phyloP scores from a whole-genome alignment of 2,329 filamentous ascomycete genomes.

The Polychaeton citri region DNA sequence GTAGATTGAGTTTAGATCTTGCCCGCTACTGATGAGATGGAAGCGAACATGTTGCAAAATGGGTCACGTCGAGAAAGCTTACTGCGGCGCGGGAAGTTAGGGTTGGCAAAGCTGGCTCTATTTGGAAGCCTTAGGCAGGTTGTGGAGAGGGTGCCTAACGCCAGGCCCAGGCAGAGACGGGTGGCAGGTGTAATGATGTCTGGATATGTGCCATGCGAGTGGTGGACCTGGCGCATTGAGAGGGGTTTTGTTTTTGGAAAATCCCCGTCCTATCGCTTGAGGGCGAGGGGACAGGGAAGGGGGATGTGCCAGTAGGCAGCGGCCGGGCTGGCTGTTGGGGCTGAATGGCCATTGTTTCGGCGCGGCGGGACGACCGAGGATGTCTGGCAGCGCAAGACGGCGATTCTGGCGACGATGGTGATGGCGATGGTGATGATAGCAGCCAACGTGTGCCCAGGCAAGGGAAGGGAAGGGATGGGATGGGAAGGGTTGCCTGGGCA shows the following conservation, averaged over 20 bases:
- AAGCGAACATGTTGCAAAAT: not conserved
- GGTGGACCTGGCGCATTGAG: too few relatives aligned
- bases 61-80: not conserved
- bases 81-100: not conserved
- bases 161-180: not conserved
- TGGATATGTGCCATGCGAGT: not conserved
- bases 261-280: not conserved
- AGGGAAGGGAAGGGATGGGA: too few relatives aligned
- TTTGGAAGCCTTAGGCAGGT: not conserved
- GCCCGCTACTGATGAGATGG: not conserved
- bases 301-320: not conserved
- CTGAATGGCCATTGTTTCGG: not conserved
- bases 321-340: not conserved
- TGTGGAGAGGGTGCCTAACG: not conserved
- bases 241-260: too few relatives aligned
- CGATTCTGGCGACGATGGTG: too few relatives aligned
- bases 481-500: too few relatives aligned
- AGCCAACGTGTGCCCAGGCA: too few relatives aligned
- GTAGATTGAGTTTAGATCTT: not conserved
- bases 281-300: not conserved
- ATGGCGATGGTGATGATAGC: too few relatives aligned
- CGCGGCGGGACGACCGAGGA: too few relatives aligned
- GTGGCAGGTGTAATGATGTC: not conserved
- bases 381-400: too few relatives aligned
- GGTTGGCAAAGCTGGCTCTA: not conserved